Evolutionary conservation across 73 alveolate species (phyloP), one percentile per base, ranked within the genome.

Genomic region (Halteria grandinella): DNA sequence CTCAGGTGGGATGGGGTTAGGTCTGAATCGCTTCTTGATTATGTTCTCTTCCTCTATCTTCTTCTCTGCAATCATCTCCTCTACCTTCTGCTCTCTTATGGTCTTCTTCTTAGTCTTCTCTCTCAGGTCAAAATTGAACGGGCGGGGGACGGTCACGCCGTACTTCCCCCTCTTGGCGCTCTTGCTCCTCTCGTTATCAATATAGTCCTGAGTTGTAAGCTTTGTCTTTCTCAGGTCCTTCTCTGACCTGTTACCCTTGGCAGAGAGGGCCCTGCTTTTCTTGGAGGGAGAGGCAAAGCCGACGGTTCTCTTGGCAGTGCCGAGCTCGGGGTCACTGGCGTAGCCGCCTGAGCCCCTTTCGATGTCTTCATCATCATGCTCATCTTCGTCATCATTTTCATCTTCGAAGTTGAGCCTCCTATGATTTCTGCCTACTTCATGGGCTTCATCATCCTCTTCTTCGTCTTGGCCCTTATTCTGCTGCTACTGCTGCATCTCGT

Each of bases 141-240:
- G 98, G 33, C 62, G 76, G 29, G 98, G 98, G 50, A 86, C 88
- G 15, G 98, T 92, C 33, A 92, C 75, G 18, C 55, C 59, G 79
- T 80, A 84, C 60, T 60, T 75, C 24, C 81, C 88, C 45, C 39
- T 63, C 94, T 62, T 48, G 28, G 2, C 31, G 39, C 74, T 54
- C 31, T 45, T 11, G 64, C 17, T 1, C 27, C 66, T 48, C 45
- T 52, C 45, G 23, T 76, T 41, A 18, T 66, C 80, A 11, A 60
- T 77, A 51, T 79, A 86, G 36, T 86, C 85, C 37, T 63, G 54
- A 17, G 44, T 55, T 32, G 92, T 80, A 15, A 69, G 36, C 18
- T 54, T 73, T 4, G 78, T 44, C 10, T 44, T 50, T 34, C 55
- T 40, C n/a, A 85, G 62, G 49, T 63, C 79, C 10, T 62, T 69